Base-by-base conservation (phyloP, 352 stramenopile species). In the Phytophthora sansomeana region DNA sequence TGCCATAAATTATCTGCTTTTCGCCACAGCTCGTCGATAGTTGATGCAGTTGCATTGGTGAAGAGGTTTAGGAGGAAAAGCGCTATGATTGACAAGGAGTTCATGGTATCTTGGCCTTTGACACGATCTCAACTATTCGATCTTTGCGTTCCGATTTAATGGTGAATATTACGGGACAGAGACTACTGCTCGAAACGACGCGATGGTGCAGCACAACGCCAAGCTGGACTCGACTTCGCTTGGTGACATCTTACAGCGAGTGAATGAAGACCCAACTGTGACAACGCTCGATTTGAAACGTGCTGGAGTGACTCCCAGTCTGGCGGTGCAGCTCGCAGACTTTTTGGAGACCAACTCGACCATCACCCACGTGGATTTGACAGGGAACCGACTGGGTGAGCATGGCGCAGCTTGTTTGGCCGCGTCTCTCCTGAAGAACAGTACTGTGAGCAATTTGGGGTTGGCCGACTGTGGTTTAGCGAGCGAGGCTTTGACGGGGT, bases 321-420 rank as follows among this genome's bases (percentile, higher is more conserved):
- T 86, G 48, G 64, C 72, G 6, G 78, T 82, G 21, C 69, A 80
- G 50, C 33, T 86, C 33, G 72, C 78, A 13, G 72, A 83, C 47
- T 83, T 86, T 60, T 58, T 86, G 14, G 78, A 81, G 57, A 69
- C 48, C 24, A 86, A 86, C 47, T 35, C 50, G 46, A 80, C 66
- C 21, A 43, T 86, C 41, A 76, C 67, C 14, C 51, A 61, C 29
- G 49, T 86, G 6, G 75, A 86, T 69, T 60, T 86, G 16, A 57
- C 63, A 0, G 67, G 58, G 35, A 83, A 83, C 42, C 29, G 60
- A 46, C 67, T 83, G 33, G 67, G 75, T 1, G 58, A 59, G 1
- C 75, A 86, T 51, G 78, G 75, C n/a, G 69, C 59, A 21, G 59
- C 19, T 38, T 83, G 69, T 54, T 46, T 86, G 32, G 72, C 72